Percentiles rank a stretch among this genome's conserved stretches.
Conservation (phyloP, 2,329 filamentous ascomycete species). For the Aspergillus eucalypticola region DNA sequence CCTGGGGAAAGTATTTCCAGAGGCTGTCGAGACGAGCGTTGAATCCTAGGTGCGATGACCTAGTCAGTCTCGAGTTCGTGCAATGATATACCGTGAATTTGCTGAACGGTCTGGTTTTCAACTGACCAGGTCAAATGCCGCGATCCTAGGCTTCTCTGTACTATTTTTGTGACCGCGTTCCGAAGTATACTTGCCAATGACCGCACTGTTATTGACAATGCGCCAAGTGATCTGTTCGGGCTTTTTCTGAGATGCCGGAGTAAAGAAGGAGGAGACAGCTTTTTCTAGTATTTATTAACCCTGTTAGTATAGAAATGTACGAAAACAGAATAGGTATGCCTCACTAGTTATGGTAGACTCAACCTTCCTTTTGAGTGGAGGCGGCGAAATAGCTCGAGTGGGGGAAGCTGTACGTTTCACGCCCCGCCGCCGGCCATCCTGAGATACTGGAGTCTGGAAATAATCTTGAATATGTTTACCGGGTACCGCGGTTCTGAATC, state of each 20-base stretch:
- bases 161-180: slow-evolving; percentile 21
- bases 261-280: slow-evolving; percentile 83
- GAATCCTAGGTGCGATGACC: slow-evolving; percentile 63
- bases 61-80: not conserved
- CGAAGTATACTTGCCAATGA: slow-evolving; percentile 71
- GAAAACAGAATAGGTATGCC: slow-evolving; percentile 9
- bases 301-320: not conserved
- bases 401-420: slow-evolving; percentile 41
- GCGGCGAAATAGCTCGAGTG: slow-evolving; percentile 55
- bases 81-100: not conserved
- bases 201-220: slow-evolving; percentile 65
- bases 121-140: slow-evolving; percentile 50
- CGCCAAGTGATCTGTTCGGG: slow-evolving; percentile 74
- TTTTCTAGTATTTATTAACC: slow-evolving; percentile 28
- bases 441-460: slow-evolving; percentile 11
- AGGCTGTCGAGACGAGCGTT: slow-evolving; percentile 77
- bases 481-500: not conserved
- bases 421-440: slow-evolving; percentile 31
- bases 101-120: not conserved
- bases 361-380: slow-evolving; percentile 57
- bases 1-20: slow-evolving; percentile 74
- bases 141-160: slow-evolving; percentile 36
- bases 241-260: slow-evolving; percentile 78
- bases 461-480: slow-evolving; percentile 9
- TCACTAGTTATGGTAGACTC: slow-evolving; percentile 57